These are phyloP conservation scores for Diutina scorzettiae DNA, from an alignment of 1,139 yeast genomes.

Conservation along the genomic window DNA sequence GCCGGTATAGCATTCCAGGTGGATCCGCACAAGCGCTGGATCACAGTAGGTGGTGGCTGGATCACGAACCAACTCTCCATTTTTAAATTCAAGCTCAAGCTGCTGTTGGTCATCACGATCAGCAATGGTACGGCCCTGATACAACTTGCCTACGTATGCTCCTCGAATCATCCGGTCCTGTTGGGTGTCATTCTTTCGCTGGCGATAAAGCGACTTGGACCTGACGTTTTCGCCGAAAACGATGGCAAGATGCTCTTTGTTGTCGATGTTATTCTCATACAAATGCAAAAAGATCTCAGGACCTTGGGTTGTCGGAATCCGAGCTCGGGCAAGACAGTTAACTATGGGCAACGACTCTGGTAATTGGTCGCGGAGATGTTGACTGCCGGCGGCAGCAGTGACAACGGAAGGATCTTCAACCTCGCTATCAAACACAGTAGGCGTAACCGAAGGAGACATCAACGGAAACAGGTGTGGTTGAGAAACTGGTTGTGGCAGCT, in stretches of 20 bases:
- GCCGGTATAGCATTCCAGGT: conserved; percentile 96
- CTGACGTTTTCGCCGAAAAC: conserved; percentile 91
- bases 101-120: conserved; percentile 42
- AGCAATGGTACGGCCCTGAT: conserved; percentile 71
- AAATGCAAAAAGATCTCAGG: conserved; percentile 88
- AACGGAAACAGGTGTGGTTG: neutral
- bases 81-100: conserved; percentile 33
- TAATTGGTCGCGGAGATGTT: neutral
- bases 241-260: conserved; percentile 92
- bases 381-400: neutral
- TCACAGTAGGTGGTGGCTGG: conserved; percentile 19
- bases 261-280: conserved; percentile 74
- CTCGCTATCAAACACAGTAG: neutral
- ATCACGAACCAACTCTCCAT: conserved; percentile 39
- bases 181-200: conserved; percentile 64
- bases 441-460: conserved; percentile 2
- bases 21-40: conserved; percentile 58
- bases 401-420: neutral
- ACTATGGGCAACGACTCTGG: conserved; percentile 45
- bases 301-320: conserved; percentile 88
- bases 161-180: conserved; percentile 95
- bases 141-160: conserved; percentile 81
- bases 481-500: neutral
- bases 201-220: conserved; percentile 57
- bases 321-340: conserved; percentile 82